A percentile compares a stretch with the other conserved stretches of the same genome.
Evolutionary conservation across 2,329 filamentous ascomycete genomes (phyloP).

Genomic region (Cylindrodendrum hubeiense): DNA sequence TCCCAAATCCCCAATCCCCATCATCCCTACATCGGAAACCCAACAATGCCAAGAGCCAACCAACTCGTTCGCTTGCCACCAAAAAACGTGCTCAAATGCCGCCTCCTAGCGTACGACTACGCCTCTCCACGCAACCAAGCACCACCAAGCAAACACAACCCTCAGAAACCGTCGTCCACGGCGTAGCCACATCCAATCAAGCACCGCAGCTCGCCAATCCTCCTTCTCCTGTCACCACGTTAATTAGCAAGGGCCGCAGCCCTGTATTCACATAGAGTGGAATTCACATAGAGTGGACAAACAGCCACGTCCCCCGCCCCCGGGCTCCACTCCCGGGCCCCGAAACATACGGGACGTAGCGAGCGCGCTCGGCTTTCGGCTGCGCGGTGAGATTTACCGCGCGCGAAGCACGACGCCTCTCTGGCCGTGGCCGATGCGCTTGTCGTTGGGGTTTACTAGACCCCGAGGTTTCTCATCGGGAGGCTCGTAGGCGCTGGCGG

Average conservation of each 20-base stretch:
- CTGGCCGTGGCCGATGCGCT: too few relatives aligned
- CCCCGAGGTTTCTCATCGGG: neutral
- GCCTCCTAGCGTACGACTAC: neutral
- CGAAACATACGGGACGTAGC: neutral
- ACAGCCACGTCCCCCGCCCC: neutral
- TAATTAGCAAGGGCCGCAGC: neutral
- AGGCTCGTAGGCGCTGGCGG: neutral
- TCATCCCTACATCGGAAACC: neutral
- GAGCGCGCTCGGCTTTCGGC: neutral
- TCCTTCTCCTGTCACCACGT: neutral
- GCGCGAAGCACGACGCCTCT: neutral
- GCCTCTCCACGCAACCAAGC: neutral
- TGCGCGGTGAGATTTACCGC: neutral
- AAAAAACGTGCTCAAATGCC: constrained; percentile 9
- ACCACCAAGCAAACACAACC: neutral
- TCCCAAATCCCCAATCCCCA: neutral
- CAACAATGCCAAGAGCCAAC: neutral
- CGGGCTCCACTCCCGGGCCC: neutral
- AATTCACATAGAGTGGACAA: neutral
- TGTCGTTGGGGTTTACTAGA: too few relatives aligned
- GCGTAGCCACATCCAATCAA: constrained; percentile 1
- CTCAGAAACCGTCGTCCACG: neutral
- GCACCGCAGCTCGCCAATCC: neutral
- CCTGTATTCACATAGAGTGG: neutral
- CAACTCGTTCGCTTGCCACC: too few relatives aligned